Percentiles rank a stretch among this genome's conserved stretches.
These are phyloP conservation scores for Alternaria triticina DNA, from an alignment of 2,329 filamentous ascomycete genomes.

Conservation along the genomic window DNA sequence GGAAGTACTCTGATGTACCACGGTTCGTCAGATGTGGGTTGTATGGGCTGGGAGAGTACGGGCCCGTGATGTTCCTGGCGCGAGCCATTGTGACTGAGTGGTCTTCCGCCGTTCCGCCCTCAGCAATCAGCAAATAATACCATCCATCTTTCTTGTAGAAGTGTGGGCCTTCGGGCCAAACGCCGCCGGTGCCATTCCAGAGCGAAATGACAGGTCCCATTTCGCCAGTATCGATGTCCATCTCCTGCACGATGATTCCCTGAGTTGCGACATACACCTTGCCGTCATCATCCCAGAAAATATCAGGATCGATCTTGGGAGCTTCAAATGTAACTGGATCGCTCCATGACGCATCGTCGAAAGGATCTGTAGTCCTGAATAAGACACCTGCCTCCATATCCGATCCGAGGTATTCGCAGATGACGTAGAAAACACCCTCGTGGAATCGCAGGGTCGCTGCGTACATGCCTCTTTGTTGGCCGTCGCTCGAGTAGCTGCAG, in stretches of 20 bases:
- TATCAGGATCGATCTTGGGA: conserved; percentile 54
- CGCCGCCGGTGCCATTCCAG: conserved; percentile 25
- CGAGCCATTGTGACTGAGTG: conserved; percentile 47
- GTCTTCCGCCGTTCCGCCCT: conserved; percentile 43
- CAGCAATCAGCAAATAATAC: conserved; percentile 44
- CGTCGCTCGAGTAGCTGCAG: conserved; percentile 17
- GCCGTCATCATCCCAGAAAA: conserved; percentile 64
- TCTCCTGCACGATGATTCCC: conserved; percentile 26
- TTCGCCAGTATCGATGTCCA: conserved; percentile 45
- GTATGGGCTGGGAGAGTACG: conserved; percentile 36
- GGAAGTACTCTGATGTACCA: conserved; percentile 45
- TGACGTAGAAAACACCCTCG: conserved; percentile 28
- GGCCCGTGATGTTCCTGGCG: conserved; percentile 41
- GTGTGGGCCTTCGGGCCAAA: conserved; percentile 45
- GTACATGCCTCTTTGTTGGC: conserved; percentile 24
- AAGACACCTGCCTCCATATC: conserved; percentile 3
- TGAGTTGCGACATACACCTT: conserved; percentile 54
- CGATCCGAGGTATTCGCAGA: conserved; percentile 20
- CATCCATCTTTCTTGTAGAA: conserved; percentile 45
- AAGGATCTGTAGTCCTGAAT: conserved; percentile 24
- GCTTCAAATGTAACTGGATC: conserved; percentile 33
- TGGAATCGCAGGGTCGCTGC: conserved; percentile 33
- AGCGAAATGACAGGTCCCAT: conserved; percentile 34
- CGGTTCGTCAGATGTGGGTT: conserved; percentile 45
- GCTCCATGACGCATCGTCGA: conserved; percentile 21